Evolutionary conservation across 805 yeast species (phyloP), one percentile per base, ranked within the genome.

Genomic region (Yamadazyma endophytica): DNA sequence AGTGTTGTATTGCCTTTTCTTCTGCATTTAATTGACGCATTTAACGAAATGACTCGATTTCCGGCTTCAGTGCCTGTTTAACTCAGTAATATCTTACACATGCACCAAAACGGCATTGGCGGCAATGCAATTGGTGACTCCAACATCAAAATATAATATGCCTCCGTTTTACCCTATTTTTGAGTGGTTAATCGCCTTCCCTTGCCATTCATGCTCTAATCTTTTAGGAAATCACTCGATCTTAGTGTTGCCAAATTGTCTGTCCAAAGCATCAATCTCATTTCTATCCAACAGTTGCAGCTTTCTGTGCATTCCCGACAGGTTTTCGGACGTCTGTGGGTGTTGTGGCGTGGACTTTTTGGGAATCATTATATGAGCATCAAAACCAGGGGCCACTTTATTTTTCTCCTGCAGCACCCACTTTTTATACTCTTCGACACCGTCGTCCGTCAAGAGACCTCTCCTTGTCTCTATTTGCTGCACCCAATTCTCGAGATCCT

Each of bases 301-400:
- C 12, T 18, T 21, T 9, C 21, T 21, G 14, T 13, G 11, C 19
- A 8, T 26, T 23, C 4, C 13, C 12, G 6, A 14, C 8, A 8
- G 6, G 13, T 11, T 9, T 13, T 20, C 14, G 6, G 8, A 23
- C 12, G 29, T 26, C 42, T 5, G 31, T 35, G n/a, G n/a, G n/a
- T n/a, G n/a, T n/a, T n/a, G n/a, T n/a, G n/a, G n/a, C n/a, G n/a
- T n/a, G n/a, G n/a, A n/a, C 31, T 49, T 39, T 27, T 33, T 42
- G 5, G 64, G 64, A 12, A 52, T 51, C 52, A 57, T 60, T 28
- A 64, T 48, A 6, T 47, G 49, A 3, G 54, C 44, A 26, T 55
- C 55, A 35, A 59, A 62, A 2, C 71, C 71, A 1, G 71, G 71
- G 0, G 71, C 71, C 4, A 61, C 56, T 32, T 52, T 53, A 6